Base-by-base conservation (phyloP, 768 basidiomycete species). In the Lepiota venenata region DNA sequence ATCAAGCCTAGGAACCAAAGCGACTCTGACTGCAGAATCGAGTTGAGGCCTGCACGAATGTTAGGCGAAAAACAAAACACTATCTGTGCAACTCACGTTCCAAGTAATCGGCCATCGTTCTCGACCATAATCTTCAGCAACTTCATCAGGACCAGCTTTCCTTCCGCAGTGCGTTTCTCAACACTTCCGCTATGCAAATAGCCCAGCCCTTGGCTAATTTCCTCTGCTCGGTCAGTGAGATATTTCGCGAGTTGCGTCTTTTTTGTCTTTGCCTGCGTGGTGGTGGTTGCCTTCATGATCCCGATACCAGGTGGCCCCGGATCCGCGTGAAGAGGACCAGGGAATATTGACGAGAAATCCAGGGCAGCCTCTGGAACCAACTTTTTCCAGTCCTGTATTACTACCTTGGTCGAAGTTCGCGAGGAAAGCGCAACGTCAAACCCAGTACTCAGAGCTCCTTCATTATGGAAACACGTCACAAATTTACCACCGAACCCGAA, bases 401-500 rank as follows among this genome's bases (percentile, higher is more conserved):
- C 78, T 18, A 96, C 71, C 38, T 81, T 79, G 1, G 85, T 87
- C 10, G 86, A 82, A 47, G 82, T 82, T 27, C 88, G 81, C 14
- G 85, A 82, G 11, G 87, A 81, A 21, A 91, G 72, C 1, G 88
- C 85, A 45, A 91, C 83, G 67, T 92, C 87, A 65, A 91, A 87
- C 40, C 88, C 86, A 16, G 87, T 83, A 66, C 76, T 83, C 64
- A 87, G 67, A 14, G 82, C 80, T 11, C 80, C 72, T 48, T 81
- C 77, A 27, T 82, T 80, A 60, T 91, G 93, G 74, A 96, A 97
- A 67, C 91, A 95, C 7, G 91, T 87, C 8, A 95, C 79, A 54
- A 98, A 62, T 63, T 88, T 88, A 10, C 95, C 95, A n/a, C 93
- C 93, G 62, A 95, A 94, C 0, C 96, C 96, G 62, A 98, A 97